A percentile compares a stretch with the other conserved stretches of the same genome.
Evolutionary conservation across 2,329 filamentous ascomycete genomes (phyloP).

Genomic region (Ophiostoma ips): DNA sequence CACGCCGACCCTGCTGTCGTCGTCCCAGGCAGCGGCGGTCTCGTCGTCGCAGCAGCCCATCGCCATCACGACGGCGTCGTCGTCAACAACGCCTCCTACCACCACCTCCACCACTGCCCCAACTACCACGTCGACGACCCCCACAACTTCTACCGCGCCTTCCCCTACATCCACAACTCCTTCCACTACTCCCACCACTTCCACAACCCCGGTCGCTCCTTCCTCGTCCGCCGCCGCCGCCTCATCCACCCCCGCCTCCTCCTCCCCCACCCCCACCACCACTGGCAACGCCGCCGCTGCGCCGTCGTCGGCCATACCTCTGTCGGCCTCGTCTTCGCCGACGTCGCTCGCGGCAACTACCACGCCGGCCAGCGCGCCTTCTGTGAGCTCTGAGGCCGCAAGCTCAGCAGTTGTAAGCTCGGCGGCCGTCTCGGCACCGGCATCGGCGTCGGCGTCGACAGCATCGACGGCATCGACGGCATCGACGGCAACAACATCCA

Average conservation of each 20-base stretch:
- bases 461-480: neutral
- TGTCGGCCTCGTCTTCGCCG: neutral
- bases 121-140: neutral
- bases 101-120: too few species aligned
- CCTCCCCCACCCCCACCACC: neutral
- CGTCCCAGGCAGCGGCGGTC: conserved; percentile 6
- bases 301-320: neutral
- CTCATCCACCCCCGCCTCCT: neutral
- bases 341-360: neutral
- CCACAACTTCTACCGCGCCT: neutral
- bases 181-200: neutral
- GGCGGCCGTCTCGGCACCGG: neutral
- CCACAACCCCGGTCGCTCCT: neutral
- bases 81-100: too few species aligned
- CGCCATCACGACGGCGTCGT: neutral
- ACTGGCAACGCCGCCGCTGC: neutral
- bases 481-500: neutral
- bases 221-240: neutral
- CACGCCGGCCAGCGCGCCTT: too few species aligned
- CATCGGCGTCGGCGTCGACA: neutral
- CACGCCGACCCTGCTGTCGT: conserved; percentile 5
- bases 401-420: too few species aligned
- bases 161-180: neutral
- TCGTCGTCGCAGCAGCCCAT: neutral
- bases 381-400: too few species aligned